Evolutionary conservation across 2,329 filamentous ascomycete genomes (phyloP), one percentile per base, ranked within the genome.

Genomic region (Monosporascus sp.): DNA sequence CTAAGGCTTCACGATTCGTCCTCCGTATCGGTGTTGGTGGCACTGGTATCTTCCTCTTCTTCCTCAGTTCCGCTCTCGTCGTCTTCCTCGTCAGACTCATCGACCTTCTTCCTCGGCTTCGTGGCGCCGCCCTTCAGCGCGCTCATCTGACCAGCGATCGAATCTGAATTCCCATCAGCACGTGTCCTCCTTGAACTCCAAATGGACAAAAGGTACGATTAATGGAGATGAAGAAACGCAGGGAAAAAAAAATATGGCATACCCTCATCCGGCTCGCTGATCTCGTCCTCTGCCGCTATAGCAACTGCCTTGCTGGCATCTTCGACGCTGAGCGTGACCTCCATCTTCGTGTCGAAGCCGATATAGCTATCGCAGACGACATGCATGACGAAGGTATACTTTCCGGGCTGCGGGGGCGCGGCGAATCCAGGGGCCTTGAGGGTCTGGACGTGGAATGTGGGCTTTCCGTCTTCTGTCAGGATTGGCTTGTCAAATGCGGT

Each of bases 251-350:
- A 7, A 46, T 31, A 2, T n/a, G n/a, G 78, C 86, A 78, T 80
- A 96, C 94, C 94, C 79, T 99, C 94, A 59, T 97, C 94, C 37
- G 95, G 94, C 71, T 99, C 94, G 68, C 90, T 96, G 61, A 99
- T 99, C 55, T 99, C 94, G 64, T 96, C 94, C 61, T 97, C 91
- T 48, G 86, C 88, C 50, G 84, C 83, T 67, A 96, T 86, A 61
- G 87, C 83, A 20, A 83, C 87, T 5, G 90, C 92, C 75, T 93
- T 94, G 71, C 84, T 88, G 36, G 90, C 86, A 64, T 97, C 92
- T 66, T 96, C 91, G 8, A 99, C 91, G 27, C 88, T 83, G 51
- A 99, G 80, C 2, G 89, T 91, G 27, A 96, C 90, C 66, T 97
- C 91, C 79, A 90, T 84, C 79, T 91, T 94, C 49, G 87, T 88